Conservation (phyloP, 805 yeast genomes). For the Myxozyma sirexii region DNA sequence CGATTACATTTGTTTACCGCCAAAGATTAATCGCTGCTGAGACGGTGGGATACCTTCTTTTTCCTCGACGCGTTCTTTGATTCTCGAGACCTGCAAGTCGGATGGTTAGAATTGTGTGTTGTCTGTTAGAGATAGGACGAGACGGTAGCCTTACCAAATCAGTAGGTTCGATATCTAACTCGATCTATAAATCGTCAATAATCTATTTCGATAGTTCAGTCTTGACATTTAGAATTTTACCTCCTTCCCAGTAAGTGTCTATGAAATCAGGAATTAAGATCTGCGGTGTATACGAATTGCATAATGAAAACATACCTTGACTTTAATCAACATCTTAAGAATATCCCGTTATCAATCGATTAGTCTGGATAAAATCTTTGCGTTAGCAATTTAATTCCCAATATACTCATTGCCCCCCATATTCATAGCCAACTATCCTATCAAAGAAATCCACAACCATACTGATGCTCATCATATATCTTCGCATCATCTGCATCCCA, state of each 20-base stretch:
- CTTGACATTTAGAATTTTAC: conserved; percentile 37
- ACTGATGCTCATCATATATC: too few relatives aligned
- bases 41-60: conserved; percentile 97
- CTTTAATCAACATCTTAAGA: conserved; percentile 61
- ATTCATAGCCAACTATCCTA: too few relatives aligned
- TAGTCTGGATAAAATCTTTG: background rate
- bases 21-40: conserved; percentile 87
- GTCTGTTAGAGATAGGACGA: background rate
- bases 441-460: too few relatives aligned
- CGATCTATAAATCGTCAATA: conserved; percentile 48
- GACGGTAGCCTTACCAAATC: conserved; percentile 54
- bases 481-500: too few relatives aligned
- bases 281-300: too few relatives aligned
- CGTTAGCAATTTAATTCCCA: background rate
- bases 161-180: conserved; percentile 69
- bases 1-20: conserved; percentile 88
- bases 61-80: conserved; percentile 91
- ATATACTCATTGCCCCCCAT: too few relatives aligned
- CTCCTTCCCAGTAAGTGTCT: conserved; percentile 80
- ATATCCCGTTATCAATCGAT: background rate
- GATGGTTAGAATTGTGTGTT: background rate
- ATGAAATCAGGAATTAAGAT: background rate
- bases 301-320: conserved; percentile 49
- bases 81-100: conserved; percentile 55
- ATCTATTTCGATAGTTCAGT: background rate